phyloP scores from a whole-genome alignment of 345 rosid species.

The Camelina laxa region DNA sequence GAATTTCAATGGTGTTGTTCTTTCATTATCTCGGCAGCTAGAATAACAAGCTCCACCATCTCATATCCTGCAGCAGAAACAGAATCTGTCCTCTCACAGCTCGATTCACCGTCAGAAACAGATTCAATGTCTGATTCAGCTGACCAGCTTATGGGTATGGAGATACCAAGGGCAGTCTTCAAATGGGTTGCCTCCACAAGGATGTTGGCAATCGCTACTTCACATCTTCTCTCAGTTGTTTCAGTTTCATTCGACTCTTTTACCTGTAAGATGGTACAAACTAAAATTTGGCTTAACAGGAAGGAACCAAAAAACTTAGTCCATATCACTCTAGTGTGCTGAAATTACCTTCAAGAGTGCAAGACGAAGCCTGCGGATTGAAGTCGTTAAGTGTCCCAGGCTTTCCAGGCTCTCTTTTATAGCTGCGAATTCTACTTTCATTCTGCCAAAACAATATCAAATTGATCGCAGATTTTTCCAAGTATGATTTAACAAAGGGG shows the following conservation, averaged over 20 bases:
- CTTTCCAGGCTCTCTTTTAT: constrained; percentile 87
- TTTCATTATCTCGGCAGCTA: constrained; percentile 72
- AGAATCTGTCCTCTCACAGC: constrained; percentile 62
- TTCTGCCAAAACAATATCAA: constrained; percentile 48
- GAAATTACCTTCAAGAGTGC: constrained; percentile 71
- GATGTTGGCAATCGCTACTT: constrained; percentile 59
- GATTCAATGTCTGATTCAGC: constrained; percentile 65
- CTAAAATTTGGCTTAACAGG: not conserved
- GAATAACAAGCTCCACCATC: constrained; percentile 93
- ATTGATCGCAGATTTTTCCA: not conserved
- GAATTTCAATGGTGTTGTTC: constrained; percentile 31
- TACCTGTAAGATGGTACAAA: constrained; percentile 53
- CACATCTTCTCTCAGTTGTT: constrained; percentile 39
- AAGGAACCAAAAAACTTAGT: constrained; percentile 15
- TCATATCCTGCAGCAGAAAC: constrained; percentile 94
- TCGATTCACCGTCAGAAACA: constrained; percentile 46
- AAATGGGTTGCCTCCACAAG: constrained; percentile 74
- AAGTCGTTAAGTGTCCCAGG: constrained; percentile 77
- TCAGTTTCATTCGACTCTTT: constrained; percentile 54
- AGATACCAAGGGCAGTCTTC: constrained; percentile 91
- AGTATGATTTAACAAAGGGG: constrained; percentile 9
- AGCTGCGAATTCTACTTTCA: constrained; percentile 91
- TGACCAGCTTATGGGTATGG: constrained; percentile 90
- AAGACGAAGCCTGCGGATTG: constrained; percentile 81
- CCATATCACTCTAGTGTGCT: constrained; percentile 8